Evolutionary conservation across 257 asterid genomes (phyloP).

Genomic region (Jacaranda mimosifolia): DNA sequence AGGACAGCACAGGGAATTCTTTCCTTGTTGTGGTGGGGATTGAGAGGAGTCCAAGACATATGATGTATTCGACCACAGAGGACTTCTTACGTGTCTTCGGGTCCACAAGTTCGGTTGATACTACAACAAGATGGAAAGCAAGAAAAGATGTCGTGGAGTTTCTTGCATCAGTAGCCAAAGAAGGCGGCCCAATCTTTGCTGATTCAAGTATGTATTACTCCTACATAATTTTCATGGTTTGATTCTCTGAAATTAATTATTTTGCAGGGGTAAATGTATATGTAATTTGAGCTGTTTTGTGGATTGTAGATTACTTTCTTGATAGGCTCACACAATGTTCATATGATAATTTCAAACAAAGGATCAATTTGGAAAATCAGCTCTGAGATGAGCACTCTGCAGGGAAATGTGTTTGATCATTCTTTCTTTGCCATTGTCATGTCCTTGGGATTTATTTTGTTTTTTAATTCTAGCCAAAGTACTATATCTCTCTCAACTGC

Average conservation of each 20-base stretch:
- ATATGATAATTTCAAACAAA: not conserved
- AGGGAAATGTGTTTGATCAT: not conserved
- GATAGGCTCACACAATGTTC: not conserved
- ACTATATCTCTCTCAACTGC: not conserved
- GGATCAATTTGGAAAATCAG: conserved; percentile 3
- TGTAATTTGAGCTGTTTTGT: not conserved
- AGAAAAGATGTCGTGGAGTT: conserved; percentile 48
- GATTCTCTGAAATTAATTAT: not conserved
- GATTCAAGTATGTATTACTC: conserved; percentile 47
- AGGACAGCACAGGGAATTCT: conserved; percentile 39
- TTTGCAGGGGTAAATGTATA: not conserved
- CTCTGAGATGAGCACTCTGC: conserved; percentile 26
- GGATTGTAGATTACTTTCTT: not conserved
- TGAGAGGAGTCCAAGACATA: conserved; percentile 49
- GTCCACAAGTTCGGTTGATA: conserved; percentile 33
- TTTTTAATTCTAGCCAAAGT: not conserved
- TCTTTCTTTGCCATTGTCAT: not conserved
- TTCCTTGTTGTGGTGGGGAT: conserved; percentile 58
- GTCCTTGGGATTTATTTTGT: not conserved
- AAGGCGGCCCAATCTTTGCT: conserved; percentile 42
- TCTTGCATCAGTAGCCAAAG: conserved; percentile 44
- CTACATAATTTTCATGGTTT: not conserved
- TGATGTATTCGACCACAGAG: conserved; percentile 41
- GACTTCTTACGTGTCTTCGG: conserved; percentile 54
- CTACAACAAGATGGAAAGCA: conserved; percentile 52